Evolutionary conservation across 441 rosid genomes (phyloP), one percentile per base, ranked within the genome.

Genomic region (Flueggea neowawraea): DNA sequence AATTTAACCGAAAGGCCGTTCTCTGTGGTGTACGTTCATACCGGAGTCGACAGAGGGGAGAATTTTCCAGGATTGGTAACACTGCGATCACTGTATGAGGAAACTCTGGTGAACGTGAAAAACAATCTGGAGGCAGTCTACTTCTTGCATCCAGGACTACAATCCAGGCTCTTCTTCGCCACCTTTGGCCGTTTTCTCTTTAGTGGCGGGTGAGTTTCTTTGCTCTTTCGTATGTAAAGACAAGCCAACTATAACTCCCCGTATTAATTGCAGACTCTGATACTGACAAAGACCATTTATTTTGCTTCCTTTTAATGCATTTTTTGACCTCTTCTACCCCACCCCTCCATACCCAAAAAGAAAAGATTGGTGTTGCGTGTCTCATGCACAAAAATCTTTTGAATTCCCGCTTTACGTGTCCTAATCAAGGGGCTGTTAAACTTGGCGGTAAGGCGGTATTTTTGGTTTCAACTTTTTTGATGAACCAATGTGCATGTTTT

Each of bases 11-110:
- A 70, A 70, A 80, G 73, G 76, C 80, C 81, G 0, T 85, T 85
- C 71, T 78, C 82, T 41, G 84, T 85, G 12, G 64, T 85, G 13
- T 85, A 85, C 72, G 74, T 83, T 2, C 84, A 85, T 70, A 77
- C 84, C 53, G 86, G 75, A 6, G 88, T 81, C 12, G 84, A 77
- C 22, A 71, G 84, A 53, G 68, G 68, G 45, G 84, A 79, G 51
- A 85, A 80, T 68, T 82, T 83, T 63, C 85, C 89, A 0, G 91
- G 91, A 68, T 71, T 86, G 74, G 78, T 85, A 49, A 64, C 82
- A 7, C 55, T 86, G 17, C 78, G 89, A 59, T 71, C 80, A 59
- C 69, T 86, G 70, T 82, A 76, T 78, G 91, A 82, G 14, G 77
- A 85, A 31, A 69, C 81, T 56, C 91, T 87, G 1, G 63, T 63